A percentile compares a stretch with the other conserved stretches of the same genome.
These are phyloP conservation scores for Aspergillus tanneri DNA, from an alignment of 2,329 filamentous ascomycete species.

Conservation along the genomic window DNA sequence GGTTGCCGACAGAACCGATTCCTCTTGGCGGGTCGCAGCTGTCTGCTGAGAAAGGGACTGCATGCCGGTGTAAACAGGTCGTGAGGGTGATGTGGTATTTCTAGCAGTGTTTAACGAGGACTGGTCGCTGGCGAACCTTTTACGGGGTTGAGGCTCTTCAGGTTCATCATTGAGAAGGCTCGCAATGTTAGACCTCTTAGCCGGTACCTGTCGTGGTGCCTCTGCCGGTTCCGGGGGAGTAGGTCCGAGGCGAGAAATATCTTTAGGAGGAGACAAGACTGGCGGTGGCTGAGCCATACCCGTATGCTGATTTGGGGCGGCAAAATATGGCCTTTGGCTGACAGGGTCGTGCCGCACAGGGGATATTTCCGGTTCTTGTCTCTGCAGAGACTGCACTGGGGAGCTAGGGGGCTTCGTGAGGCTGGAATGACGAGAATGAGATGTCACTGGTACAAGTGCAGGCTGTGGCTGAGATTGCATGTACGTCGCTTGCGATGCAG, in stretches of 20 bases:
- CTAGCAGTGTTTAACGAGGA: conserved; percentile 21
- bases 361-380: conserved; percentile 34
- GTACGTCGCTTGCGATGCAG: conserved; percentile 28
- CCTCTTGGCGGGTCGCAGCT: conserved; percentile 27
- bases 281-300: conserved; percentile 31
- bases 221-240: conserved; percentile 35
- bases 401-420: conserved; percentile 37
- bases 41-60: conserved; percentile 25
- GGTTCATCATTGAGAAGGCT: conserved; percentile 51
- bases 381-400: conserved; percentile 29
- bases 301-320: conserved; percentile 26
- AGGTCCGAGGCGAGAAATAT: conserved; percentile 33
- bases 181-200: conserved; percentile 52
- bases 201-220: conserved; percentile 43
- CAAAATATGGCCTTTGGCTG: conserved; percentile 36
- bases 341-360: conserved; percentile 39
- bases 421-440: conserved; percentile 40
- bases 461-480: conserved; percentile 29
- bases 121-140: conserved; percentile 45
- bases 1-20: conserved; percentile 20
- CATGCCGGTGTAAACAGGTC: conserved; percentile 28
- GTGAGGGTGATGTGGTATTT: conserved; percentile 23
- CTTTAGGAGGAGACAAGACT: conserved; percentile 38
- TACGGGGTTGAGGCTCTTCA: conserved; percentile 47
- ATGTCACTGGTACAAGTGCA: conserved; percentile 24